Conservation (phyloP, 2,329 filamentous ascomycete genomes). For the Aspergillus brunneoviolaceus region DNA sequence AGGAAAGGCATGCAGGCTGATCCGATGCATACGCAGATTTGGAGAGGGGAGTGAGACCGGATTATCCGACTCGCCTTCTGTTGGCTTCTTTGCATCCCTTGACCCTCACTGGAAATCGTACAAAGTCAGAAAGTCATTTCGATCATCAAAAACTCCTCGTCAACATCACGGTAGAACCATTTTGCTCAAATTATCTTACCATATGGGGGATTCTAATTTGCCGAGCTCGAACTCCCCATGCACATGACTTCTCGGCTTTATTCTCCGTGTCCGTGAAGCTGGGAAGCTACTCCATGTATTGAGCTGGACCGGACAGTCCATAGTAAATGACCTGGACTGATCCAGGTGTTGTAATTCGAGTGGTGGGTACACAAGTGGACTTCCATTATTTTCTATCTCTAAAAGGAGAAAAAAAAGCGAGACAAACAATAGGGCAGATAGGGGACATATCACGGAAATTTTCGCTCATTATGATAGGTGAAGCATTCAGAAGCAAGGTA, state of each 20-base stretch:
- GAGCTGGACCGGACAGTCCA: background rate
- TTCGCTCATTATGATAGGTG: background rate
- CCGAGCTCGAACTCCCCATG: background rate
- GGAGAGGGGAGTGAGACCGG: background rate
- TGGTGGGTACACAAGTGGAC: conserved; percentile 9
- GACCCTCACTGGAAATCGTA: background rate
- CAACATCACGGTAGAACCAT: background rate
- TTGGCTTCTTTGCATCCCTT: background rate
- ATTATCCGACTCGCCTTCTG: background rate
- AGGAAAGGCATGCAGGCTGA: background rate
- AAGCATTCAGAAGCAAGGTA: background rate
- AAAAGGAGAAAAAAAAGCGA: background rate
- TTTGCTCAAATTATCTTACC: no score
- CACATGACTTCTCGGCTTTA: background rate
- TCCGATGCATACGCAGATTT: background rate
- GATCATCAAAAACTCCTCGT: background rate
- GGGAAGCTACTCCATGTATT: background rate
- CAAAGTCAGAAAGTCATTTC: background rate
- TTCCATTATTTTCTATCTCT: background rate
- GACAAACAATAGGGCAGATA: background rate
- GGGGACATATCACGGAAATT: background rate
- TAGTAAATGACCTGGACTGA: background rate
- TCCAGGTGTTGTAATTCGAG: background rate
- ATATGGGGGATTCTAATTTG: background rate
- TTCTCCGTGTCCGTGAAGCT: background rate